Conservation (phyloP, 495 filamentous ascomycete species). For the Acidiella bohemica region DNA sequence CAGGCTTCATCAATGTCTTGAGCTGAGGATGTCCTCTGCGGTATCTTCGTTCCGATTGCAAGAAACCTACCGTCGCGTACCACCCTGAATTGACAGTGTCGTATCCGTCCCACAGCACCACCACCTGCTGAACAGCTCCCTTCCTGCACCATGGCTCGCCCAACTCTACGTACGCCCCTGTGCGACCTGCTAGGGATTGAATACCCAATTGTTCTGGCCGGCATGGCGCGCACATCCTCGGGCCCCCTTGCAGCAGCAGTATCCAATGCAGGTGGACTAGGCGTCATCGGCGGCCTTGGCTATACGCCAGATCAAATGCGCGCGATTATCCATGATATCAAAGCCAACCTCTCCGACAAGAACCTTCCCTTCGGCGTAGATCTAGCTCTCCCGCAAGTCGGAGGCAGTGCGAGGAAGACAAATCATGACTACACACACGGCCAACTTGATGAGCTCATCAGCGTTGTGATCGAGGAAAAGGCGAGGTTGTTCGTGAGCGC, state of each 20-base stretch:
- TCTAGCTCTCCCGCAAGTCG: slow-evolving; percentile 73
- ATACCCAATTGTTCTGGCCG: slow-evolving; percentile 74
- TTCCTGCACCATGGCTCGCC: slow-evolving; percentile 18
- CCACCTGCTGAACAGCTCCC: too few relatives aligned
- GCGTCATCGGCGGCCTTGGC: slow-evolving; percentile 70
- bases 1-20: too few relatives aligned
- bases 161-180: slow-evolving; percentile 57
- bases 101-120: background rate
- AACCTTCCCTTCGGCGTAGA: slow-evolving; percentile 74
- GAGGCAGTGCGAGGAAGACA: slow-evolving; percentile 62
- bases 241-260: slow-evolving; percentile 72
- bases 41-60: too few relatives aligned
- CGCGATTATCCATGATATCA: slow-evolving; percentile 69
- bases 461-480: slow-evolving; percentile 62
- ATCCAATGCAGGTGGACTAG: slow-evolving; percentile 76
- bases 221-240: slow-evolving; percentile 73
- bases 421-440: slow-evolving; percentile 89
- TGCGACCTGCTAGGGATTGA: slow-evolving; percentile 58
- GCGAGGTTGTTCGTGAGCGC: slow-evolving; percentile 72
- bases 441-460: slow-evolving; percentile 66
- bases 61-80: background rate
- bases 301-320: slow-evolving; percentile 72
- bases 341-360: slow-evolving; percentile 47
- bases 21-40: too few relatives aligned
- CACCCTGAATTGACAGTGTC: background rate